phyloP scores from a whole-genome alignment of 345 rosid genomes.

The Noccaea caerulescens region DNA sequence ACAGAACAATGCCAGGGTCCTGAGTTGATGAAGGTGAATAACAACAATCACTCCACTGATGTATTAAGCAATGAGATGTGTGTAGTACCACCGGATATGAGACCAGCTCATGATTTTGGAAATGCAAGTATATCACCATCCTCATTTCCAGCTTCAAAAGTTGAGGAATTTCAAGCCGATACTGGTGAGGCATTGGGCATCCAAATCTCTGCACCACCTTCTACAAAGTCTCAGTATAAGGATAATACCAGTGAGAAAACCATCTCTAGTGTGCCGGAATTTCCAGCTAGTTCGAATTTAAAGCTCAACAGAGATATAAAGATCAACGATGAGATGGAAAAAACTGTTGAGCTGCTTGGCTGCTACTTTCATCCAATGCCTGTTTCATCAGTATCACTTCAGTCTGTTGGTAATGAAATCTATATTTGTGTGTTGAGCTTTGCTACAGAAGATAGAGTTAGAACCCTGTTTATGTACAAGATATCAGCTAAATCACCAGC shows the following conservation, averaged over 20 bases:
- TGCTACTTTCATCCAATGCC: conserved; percentile 79
- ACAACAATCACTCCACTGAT: conserved; percentile 32
- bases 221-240: conserved; percentile 38
- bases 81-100: conserved; percentile 38
- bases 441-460: conserved; percentile 45
- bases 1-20: conserved; percentile 38
- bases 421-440: conserved; percentile 69
- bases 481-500: conserved; percentile 52
- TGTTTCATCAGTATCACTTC: conserved; percentile 57
- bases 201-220: conserved; percentile 40
- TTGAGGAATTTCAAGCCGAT: conserved; percentile 38
- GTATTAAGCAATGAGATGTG: conserved; percentile 24
- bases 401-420: conserved; percentile 56
- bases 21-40: conserved; percentile 28
- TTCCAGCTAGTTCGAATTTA: conserved; percentile 41
- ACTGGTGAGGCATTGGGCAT: conserved; percentile 43
- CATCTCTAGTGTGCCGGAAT: conserved; percentile 37
- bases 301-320: conserved; percentile 49
- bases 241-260: conserved; percentile 37
- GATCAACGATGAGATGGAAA: conserved; percentile 52
- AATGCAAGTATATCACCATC: conserved; percentile 37
- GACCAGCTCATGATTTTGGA: conserved; percentile 33
- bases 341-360: conserved; percentile 61
- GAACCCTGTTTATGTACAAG: conserved; percentile 70
- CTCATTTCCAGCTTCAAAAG: conserved; percentile 39